Conservation (phyloP, 2,329 filamentous ascomycete species). For the Teratosphaeria gauchensis region DNA sequence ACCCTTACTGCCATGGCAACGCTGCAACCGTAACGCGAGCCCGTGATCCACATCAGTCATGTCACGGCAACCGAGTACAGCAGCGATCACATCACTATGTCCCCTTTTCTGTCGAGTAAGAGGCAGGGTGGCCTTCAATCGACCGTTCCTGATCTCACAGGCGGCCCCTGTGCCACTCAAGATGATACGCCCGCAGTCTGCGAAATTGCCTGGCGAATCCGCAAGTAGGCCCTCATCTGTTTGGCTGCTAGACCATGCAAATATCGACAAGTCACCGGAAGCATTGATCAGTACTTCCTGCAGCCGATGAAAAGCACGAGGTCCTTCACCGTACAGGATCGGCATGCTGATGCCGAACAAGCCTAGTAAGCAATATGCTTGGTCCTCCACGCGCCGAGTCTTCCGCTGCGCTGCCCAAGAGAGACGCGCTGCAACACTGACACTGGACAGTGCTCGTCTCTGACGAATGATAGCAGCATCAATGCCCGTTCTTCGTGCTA, state of each 20-base stretch:
- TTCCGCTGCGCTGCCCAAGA: constrained; percentile 13
- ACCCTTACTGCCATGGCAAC: neutral
- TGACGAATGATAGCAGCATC: neutral
- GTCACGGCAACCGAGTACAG: neutral
- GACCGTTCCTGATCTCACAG: neutral
- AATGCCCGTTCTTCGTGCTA: constrained; percentile 5
- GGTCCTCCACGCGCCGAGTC: constrained; percentile 13
- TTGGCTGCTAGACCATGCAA: constrained; percentile 9
- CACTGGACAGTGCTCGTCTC: neutral
- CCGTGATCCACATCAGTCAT: neutral
- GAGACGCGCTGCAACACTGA: constrained; percentile 9
- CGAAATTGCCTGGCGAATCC: neutral
- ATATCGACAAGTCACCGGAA: constrained; percentile 14
- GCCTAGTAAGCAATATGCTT: constrained; percentile 14
- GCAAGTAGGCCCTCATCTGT: neutral
- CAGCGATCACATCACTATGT: neutral
- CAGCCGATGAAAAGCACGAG: constrained; percentile 12
- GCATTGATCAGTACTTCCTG: constrained; percentile 16
- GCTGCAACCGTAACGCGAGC: neutral
- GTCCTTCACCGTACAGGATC: constrained; percentile 15
- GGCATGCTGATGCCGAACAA: constrained; percentile 17
- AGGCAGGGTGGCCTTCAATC: constrained; percentile 1
- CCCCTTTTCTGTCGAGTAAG: neutral
- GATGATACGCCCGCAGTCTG: neutral
- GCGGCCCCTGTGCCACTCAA: neutral